These are phyloP conservation scores for Trichaptum fuscoviolaceum DNA, from an alignment of 768 basidiomycete species.

Conservation along the genomic window DNA sequence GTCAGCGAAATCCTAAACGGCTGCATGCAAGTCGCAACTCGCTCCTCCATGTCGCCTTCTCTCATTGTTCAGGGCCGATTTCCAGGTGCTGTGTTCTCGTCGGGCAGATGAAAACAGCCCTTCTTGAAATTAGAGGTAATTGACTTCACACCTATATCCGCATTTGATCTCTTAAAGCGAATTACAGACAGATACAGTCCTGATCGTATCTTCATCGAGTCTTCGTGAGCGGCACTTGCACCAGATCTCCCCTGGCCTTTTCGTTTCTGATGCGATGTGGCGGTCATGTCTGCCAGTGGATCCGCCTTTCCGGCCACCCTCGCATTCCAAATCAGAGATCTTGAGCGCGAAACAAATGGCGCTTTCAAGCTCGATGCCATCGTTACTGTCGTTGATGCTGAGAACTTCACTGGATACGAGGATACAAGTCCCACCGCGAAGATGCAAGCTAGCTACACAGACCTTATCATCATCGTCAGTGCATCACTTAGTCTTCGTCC, in stretches of 20 bases:
- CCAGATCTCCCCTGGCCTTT: slow-evolving; percentile 1
- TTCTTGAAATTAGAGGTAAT: slow-evolving; percentile 80
- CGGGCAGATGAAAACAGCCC: slow-evolving; percentile 88
- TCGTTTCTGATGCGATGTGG: slow-evolving; percentile 1
- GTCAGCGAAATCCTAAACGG: slow-evolving; percentile 94
- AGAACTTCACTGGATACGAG: slow-evolving; percentile 91
- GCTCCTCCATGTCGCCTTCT: slow-evolving; percentile 9
- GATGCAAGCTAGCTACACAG: slow-evolving; percentile 95
- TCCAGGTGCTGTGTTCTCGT: slow-evolving; percentile 88
- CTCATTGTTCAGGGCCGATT: background rate
- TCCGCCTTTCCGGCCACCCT: slow-evolving; percentile 95
- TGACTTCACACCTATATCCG: slow-evolving; percentile 6
- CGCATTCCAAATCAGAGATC: slow-evolving; percentile 88
- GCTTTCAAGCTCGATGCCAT: slow-evolving; percentile 86
- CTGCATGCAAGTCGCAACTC: slow-evolving; percentile 66
- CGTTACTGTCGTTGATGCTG: slow-evolving; percentile 85
- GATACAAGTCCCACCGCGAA: slow-evolving; percentile 88
- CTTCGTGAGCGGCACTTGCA: slow-evolving; percentile 57
- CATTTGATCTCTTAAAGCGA: background rate
- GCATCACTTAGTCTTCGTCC: slow-evolving; percentile 3
- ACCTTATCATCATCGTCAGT: slow-evolving; percentile 79
- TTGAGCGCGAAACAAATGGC: slow-evolving; percentile 71
- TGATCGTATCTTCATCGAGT: slow-evolving; percentile 92
- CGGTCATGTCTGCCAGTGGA: slow-evolving; percentile 44
- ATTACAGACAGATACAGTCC: slow-evolving; percentile 70